Evolutionary conservation across 768 basidiomycete genomes (phyloP), one percentile per base, ranked within the genome.

Genomic region (Trametes punicea): DNA sequence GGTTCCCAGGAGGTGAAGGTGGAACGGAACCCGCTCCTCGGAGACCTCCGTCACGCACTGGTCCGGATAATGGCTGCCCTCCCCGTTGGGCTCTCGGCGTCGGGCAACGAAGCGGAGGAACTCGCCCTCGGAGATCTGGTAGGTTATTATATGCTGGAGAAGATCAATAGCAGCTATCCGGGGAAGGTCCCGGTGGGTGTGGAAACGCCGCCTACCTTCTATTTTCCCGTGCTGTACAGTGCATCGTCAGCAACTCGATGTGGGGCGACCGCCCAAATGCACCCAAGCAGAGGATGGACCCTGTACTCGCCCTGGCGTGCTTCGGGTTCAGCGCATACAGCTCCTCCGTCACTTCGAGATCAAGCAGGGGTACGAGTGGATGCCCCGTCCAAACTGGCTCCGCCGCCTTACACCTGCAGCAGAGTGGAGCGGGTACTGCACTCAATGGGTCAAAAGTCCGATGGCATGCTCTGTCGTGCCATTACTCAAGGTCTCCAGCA

Each of bases 361-460:
- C 39, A 67, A 45, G 38, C 47, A 55, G 16, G 64, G 62, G 39
- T 67, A 67, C 30, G 63, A 56, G 11, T 57, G 29, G 0, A 59
- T 58, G 3, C n/a, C 66, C 66, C 3, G 58, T 62, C 58, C 61
- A 67, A 27, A 13, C 33, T 2, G 66, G 65, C n/a, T 10, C 16
- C 21, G 57, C 36, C 8, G 57, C 50, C 20, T 41, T 31, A 31
- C 57, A 58, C 11, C 55, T n/a, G n/a, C n/a, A n/a, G n/a, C n/a
- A n/a, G n/a, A n/a, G n/a, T n/a, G n/a, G n/a, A n/a, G n/a, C n/a
- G n/a, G n/a, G n/a, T n/a, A n/a, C n/a, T n/a, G n/a, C n/a, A n/a
- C n/a, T n/a, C n/a, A n/a, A n/a, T n/a, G n/a, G n/a, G n/a, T n/a
- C n/a, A n/a, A n/a, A n/a, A n/a, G n/a, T n/a, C n/a, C n/a, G n/a